Percentiles rank a stretch among this genome's conserved stretches.
Evolutionary conservation across 2,329 filamentous ascomycete species (phyloP).

Genomic region (Fonsecaea nubica): DNA sequence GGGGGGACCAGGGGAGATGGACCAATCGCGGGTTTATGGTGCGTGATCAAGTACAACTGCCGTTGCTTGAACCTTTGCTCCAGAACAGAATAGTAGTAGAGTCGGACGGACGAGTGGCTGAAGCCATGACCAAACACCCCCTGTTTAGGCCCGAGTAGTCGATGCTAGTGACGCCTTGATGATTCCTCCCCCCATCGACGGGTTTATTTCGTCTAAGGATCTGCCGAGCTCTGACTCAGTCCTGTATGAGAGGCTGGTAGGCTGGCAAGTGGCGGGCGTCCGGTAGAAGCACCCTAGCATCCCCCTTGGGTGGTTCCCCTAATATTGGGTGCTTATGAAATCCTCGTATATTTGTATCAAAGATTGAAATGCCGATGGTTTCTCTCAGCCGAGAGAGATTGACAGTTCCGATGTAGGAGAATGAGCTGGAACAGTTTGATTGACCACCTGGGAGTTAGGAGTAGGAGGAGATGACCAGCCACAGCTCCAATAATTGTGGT

Average conservation of each 20-base stretch:
- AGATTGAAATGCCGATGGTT: constrained; percentile 1
- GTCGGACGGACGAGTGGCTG: not conserved
- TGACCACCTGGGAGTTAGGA: not conserved
- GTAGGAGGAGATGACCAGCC: not conserved
- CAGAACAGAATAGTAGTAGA: constrained; percentile 15
- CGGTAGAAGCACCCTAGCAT: not conserved
- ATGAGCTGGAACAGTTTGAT: not conserved
- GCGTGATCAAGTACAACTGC: constrained; percentile 10
- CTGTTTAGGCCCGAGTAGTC: not conserved
- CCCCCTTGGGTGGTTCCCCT: not conserved
- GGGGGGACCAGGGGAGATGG: not conserved
- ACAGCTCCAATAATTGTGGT: not conserved
- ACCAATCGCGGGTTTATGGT: constrained; percentile 10
- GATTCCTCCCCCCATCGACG: not conserved
- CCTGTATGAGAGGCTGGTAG: too few relatives aligned
- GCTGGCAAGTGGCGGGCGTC: not conserved
- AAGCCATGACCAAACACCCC: not conserved
- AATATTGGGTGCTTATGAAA: not conserved
- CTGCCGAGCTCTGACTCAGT: constrained; percentile 3
- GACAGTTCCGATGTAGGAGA: not conserved
- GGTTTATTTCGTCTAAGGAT: constrained; percentile 1
- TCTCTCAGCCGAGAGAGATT: not conserved
- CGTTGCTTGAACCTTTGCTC: constrained; percentile 10
- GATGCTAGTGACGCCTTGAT: not conserved
- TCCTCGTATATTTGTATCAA: not conserved